Base-by-base conservation (phyloP, 345 rosid genomes). In the Mercurialis annua region DNA sequence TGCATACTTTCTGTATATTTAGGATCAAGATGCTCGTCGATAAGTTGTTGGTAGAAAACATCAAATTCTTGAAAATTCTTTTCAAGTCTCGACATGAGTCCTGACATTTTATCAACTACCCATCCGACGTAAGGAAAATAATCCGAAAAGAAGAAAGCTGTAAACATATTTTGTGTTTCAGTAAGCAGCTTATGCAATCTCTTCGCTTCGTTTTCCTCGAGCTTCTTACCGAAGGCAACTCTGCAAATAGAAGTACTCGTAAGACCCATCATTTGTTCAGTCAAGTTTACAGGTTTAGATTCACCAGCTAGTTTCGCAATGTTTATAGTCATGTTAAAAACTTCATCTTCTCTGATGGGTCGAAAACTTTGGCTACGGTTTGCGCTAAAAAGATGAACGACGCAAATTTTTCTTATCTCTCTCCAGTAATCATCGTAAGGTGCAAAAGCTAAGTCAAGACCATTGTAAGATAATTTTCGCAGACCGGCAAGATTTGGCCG, bases 381-480 rank as follows among this genome's bases (percentile, higher is more conserved):
- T 0, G 75, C 2, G 50, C 59, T 77, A 26, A 84, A 83, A 33
- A 86, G 81, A 47, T 81, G 81, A 31, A 76, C 48, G 0, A 53
- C 73, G 36, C 81, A 76, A 3, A 80, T 33, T 66, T 70, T 84
- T 52, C 80, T 74, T 31, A 80, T 49, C 64, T 83, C 84, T 49
- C 76, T 80, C 88, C 87, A 80, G 47, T 79, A 80, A 4, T 49
- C 79, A 52, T 55, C 50, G 21, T 69, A 81, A 0, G 88, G 86
- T 16, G 85, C 50, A 42, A 81, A 88, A 48, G 53, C 86, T 17
- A 88, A 1, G 62, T 84, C 91, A 0, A 66, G n/a, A 42, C 77
- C 64, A 21, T 77, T 69, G 59, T 86, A 88, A 24, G 89, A 77
- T 4, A 86, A 49, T 42, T 67, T 84, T 11, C 65, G 62, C 33